These are phyloP conservation scores for Suaeda aralocaspica DNA, from an alignment of 148 eudicot genomes.

Conservation along the genomic window DNA sequence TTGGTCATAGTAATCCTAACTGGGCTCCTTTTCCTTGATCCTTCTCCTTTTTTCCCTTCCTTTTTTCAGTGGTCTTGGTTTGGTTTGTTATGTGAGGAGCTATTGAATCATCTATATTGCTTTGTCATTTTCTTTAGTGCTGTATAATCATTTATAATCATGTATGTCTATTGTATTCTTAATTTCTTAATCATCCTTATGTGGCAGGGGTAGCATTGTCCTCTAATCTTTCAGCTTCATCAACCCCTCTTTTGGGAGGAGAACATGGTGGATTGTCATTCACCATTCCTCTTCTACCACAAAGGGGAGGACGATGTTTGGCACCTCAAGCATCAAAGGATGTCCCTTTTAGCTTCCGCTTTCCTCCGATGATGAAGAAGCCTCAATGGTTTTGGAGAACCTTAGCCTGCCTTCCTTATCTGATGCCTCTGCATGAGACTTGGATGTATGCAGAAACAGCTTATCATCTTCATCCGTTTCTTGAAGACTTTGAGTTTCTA, in stretches of 20 bases:
- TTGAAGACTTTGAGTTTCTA: conserved; percentile 57
- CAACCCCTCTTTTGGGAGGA: conserved; percentile 43
- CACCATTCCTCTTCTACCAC: conserved; percentile 35
- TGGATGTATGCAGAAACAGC: conserved; percentile 90
- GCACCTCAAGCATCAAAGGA: conserved; percentile 59
- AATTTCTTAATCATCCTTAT: not conserved
- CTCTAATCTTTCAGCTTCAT: conserved; percentile 38
- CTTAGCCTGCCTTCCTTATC: conserved; percentile 71
- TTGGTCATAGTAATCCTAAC: too few species aligned
- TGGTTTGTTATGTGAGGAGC: too few species aligned
- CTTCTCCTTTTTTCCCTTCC: not conserved
- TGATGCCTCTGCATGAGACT: conserved; percentile 78
- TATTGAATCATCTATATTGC: not conserved
- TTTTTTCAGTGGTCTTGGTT: too few species aligned
- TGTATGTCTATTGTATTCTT: too few species aligned
- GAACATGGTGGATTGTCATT: conserved; percentile 35
- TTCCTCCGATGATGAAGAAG: conserved; percentile 64
- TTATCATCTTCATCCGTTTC: conserved; percentile 67
- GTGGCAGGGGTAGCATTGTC: conserved; percentile 32
- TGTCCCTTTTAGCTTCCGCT: conserved; percentile 53
- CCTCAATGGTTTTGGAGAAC: conserved; percentile 92
- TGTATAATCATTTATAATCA: not conserved
- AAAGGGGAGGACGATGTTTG: conserved; percentile 1
- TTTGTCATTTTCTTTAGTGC: not conserved
- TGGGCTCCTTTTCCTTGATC: too few species aligned